A percentile compares a stretch with the other conserved stretches of the same genome.
phyloP scores from a whole-genome alignment of 2,329 filamentous ascomycete species.

The Penicillium psychrosexuale region DNA sequence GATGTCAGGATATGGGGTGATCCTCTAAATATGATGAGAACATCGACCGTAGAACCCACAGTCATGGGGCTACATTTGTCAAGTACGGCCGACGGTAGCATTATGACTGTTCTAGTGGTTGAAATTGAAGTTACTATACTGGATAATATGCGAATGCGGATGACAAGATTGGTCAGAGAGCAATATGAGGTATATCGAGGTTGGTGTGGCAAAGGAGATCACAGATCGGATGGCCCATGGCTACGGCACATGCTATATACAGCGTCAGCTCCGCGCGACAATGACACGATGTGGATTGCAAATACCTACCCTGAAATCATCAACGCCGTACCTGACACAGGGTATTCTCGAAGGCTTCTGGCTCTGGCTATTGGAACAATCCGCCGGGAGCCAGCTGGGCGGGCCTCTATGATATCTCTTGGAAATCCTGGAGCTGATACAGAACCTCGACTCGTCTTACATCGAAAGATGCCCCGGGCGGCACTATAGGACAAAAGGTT shows the following conservation, averaged over 20 bases:
- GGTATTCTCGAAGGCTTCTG: too few relatives aligned
- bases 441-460: neutral
- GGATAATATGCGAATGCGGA: neutral
- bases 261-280: neutral
- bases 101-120: neutral
- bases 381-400: too few relatives aligned
- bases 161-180: neutral
- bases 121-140: neutral
- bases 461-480: neutral
- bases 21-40: neutral
- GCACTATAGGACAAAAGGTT: neutral
- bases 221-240: neutral
- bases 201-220: neutral
- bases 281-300: neutral
- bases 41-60: neutral
- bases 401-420: too few relatives aligned
- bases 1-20: neutral
- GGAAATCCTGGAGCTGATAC: too few relatives aligned
- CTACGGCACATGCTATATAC: neutral
- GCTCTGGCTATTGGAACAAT: too few relatives aligned
- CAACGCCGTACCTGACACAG: too few relatives aligned
- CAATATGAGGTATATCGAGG: neutral
- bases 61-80: neutral
- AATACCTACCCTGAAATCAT: too few relatives aligned
- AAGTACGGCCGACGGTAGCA: neutral